Percentiles rank a stretch among this genome's conserved stretches.
Evolutionary conservation across 352 stramenopile species (phyloP).

Genomic region (Phytophthora citricola): DNA sequence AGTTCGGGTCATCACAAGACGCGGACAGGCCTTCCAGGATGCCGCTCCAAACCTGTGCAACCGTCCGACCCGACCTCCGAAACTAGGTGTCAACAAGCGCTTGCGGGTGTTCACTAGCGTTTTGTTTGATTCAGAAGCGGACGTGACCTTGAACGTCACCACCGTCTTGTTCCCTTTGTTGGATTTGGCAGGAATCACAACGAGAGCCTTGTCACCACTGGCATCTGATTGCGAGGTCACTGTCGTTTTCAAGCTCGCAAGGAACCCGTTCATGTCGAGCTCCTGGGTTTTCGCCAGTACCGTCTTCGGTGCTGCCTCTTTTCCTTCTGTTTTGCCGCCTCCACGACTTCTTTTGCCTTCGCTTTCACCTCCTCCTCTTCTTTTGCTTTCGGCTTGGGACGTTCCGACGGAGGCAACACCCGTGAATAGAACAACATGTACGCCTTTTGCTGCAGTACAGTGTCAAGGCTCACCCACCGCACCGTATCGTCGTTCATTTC

Average conservation of each 20-base stretch:
- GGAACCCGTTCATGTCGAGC: conserved; percentile 72
- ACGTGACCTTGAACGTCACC: conserved; percentile 47
- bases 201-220: conserved; percentile 18
- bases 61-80: conserved; percentile 46
- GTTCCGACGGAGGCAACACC: conserved; percentile 57
- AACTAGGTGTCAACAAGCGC: conserved; percentile 35
- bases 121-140: conserved; percentile 1
- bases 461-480: conserved; percentile 87
- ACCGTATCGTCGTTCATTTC: conserved; percentile 93
- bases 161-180: conserved; percentile 37
- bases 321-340: conserved; percentile 5
- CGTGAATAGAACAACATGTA: conserved; percentile 94
- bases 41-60: conserved; percentile 37
- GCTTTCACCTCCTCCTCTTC: conserved; percentile 33
- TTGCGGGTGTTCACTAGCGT: conserved; percentile 18
- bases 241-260: conserved; percentile 65
- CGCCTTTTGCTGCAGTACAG: conserved; percentile 86
- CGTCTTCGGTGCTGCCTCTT: conserved; percentile 31
- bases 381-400: conserved; percentile 40
- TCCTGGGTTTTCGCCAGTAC: conserved; percentile 43
- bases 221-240: conserved; percentile 12
- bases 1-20: conserved; percentile 39
- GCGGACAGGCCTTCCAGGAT: conserved; percentile 31
- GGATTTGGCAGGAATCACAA: conserved; percentile 17
- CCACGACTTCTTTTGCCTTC: conserved; percentile 30